phyloP scores from a whole-genome alignment of 2,329 filamentous ascomycete species.

The Fusarium austroafricanum region DNA sequence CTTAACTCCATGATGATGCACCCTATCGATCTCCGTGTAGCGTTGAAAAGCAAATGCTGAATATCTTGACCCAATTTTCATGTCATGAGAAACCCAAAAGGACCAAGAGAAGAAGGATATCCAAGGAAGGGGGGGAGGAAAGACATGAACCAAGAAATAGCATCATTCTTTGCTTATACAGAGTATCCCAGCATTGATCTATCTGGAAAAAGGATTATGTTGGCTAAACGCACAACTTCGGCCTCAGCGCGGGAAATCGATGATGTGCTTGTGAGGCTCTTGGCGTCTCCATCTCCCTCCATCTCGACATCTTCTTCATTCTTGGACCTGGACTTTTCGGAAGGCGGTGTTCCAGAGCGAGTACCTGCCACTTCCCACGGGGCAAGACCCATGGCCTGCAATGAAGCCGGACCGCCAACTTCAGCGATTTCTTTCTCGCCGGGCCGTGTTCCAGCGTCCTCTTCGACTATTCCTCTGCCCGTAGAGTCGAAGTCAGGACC shows the following conservation, averaged over 20 bases:
- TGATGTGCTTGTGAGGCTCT: conserved; percentile 43
- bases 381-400: conserved; percentile 69
- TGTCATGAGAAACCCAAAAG: background rate
- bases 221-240: conserved; percentile 65
- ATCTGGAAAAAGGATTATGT: conserved; percentile 68
- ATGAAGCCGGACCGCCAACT: conserved; percentile 61
- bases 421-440: conserved; percentile 64
- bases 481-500: conserved; percentile 68
- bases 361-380: conserved; percentile 59
- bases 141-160: background rate
- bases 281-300: conserved; percentile 40
- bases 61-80: background rate
- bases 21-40: background rate
- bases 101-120: background rate
- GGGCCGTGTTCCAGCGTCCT: conserved; percentile 62
- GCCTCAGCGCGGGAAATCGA: conserved; percentile 57
- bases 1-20: conserved; percentile 29
- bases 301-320: conserved; percentile 47
- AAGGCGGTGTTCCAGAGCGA: conserved; percentile 46
- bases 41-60: background rate
- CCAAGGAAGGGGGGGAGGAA: background rate
- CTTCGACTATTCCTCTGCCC: conserved; percentile 60
- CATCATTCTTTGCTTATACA: conserved; percentile 29
- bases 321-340: conserved; percentile 36
- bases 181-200: conserved; percentile 53